These are phyloP conservation scores for Penicillium canescens DNA, from an alignment of 495 filamentous ascomycete genomes.

Conservation along the genomic window DNA sequence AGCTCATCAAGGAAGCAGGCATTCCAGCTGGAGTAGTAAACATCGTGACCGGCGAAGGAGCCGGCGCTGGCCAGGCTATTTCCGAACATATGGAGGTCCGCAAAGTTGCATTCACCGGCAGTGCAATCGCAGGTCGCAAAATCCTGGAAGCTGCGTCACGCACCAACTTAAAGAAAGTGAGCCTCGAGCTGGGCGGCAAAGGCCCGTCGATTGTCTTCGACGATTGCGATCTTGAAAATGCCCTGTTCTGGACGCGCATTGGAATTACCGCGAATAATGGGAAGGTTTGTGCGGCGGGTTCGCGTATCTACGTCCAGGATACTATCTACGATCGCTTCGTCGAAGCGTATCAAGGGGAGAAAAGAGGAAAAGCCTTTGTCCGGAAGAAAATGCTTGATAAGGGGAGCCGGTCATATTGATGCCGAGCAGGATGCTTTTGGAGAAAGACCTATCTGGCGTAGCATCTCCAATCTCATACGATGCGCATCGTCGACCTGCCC, in stretches of 20 bases:
- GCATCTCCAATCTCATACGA: too few species aligned
- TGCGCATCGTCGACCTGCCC: too few species aligned
- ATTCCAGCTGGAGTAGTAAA: conserved; percentile 88
- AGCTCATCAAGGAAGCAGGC: conserved; percentile 79
- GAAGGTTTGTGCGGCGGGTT: conserved; percentile 55
- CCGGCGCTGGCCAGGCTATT: conserved; percentile 75
- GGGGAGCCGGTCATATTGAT: too few species aligned
- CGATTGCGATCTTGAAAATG: conserved; percentile 45
- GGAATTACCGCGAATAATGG: conserved; percentile 52
- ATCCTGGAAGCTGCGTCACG: conserved; percentile 34
- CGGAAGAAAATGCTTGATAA: too few species aligned
- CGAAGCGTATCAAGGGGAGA: conserved; percentile 18
- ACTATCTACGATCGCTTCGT: conserved; percentile 56
- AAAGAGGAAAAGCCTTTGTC: too few species aligned
- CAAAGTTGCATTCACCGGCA: conserved; percentile 59
- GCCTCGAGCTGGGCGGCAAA: conserved; percentile 49
- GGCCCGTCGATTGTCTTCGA: conserved; percentile 44
- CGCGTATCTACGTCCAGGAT: conserved; percentile 55
- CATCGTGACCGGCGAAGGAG: conserved; percentile 78
- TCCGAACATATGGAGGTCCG: conserved; percentile 74
- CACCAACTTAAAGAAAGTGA: conserved; percentile 51
- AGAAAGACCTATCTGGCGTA: too few species aligned
- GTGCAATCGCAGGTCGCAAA: conserved; percentile 20
- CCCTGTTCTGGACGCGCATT: conserved; percentile 36
- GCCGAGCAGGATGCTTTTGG: too few species aligned